Conservation (phyloP, 345 rosid genomes). For the Lepidium sativum region DNA sequence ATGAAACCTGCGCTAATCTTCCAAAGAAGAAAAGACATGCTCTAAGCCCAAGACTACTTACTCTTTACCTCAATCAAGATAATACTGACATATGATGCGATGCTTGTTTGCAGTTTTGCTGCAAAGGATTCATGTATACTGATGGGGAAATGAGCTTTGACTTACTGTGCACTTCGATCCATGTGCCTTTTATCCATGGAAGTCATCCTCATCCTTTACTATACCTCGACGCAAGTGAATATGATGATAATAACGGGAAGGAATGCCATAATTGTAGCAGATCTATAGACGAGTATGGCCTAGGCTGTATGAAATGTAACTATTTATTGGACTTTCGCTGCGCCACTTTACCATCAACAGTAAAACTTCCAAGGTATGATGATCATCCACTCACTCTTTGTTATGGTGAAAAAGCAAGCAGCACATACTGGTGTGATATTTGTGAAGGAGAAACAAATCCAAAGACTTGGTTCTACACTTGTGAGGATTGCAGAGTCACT, state of each 20-base stretch:
- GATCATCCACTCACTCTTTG: neutral
- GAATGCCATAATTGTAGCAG: neutral
- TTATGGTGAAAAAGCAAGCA: neutral
- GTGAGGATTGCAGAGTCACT: neutral
- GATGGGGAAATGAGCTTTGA: neutral
- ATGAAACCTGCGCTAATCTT: neutral
- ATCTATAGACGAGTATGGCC: neutral
- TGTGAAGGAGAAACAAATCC: neutral
- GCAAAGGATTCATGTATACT: neutral
- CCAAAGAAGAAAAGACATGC: neutral
- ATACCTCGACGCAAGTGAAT: neutral
- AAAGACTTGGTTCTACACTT: neutral
- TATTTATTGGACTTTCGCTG: neutral
- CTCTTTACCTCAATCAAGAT: no score
- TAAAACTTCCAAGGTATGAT: neutral
- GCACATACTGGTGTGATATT: neutral
- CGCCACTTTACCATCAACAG: neutral
- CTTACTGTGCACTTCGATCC: neutral
- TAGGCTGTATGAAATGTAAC: neutral
- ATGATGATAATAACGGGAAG: neutral
- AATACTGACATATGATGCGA: no score
- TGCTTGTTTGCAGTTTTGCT: neutral
- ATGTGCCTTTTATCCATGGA: neutral
- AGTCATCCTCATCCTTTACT: constrained; percentile 5
- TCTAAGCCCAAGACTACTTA: neutral